Conservation (phyloP, 306 rosid genomes). For the Gastrolobium bilobum region DNA sequence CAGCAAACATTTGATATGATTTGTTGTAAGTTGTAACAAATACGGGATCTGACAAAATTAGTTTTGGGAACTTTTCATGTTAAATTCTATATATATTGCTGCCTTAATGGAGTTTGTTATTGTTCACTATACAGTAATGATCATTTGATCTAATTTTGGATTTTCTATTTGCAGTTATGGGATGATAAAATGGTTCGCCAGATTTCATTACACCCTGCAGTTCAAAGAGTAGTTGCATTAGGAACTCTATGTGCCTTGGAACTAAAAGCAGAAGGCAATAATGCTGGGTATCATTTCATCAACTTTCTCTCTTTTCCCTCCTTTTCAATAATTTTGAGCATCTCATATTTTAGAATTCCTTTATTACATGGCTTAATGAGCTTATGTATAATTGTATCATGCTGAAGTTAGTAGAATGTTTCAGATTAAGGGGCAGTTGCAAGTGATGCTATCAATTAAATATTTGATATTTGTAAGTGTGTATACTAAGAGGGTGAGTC, state of each 20-base stretch:
- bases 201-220: conserved; percentile 78
- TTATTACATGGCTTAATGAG: conserved; percentile 6
- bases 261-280: conserved; percentile 78
- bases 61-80: conserved; percentile 8
- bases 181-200: conserved; percentile 70
- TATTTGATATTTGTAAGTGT: neutral
- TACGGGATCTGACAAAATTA: neutral
- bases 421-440: conserved; percentile 5
- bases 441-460: neutral
- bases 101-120: conserved; percentile 10
- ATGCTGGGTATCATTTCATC: conserved; percentile 73
- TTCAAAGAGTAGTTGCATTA: conserved; percentile 79
- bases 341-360: conserved; percentile 29
- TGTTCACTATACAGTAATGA: conserved; percentile 25
- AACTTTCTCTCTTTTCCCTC: conserved; percentile 10
- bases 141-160: conserved; percentile 4
- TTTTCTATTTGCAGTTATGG: conserved; percentile 77
- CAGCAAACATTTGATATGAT: conserved; percentile 18
- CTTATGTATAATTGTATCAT: neutral
- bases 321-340: conserved; percentile 40
- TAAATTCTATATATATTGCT: conserved; percentile 3
- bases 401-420: neutral
- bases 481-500: neutral
- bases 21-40: neutral
- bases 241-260: conserved; percentile 95